Evolutionary conservation across 306 rosid species (phyloP), one percentile per base, ranked within the genome.

Genomic region (Cucurbita moschata): DNA sequence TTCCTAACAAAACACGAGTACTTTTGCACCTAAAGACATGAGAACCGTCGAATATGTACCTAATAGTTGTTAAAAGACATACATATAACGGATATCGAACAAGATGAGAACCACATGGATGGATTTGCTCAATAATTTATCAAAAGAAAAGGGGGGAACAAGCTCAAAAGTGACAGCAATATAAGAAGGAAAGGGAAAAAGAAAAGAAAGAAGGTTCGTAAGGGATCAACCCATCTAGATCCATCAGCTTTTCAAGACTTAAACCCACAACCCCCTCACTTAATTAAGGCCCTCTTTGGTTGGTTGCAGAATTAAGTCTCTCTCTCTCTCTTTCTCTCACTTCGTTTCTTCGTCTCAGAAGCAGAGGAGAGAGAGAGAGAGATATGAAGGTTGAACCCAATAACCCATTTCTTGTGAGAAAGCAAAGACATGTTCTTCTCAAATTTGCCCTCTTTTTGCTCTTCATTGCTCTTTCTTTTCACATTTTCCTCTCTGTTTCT

Each of bases 401-500:
- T 37, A 13, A 68, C 51, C 82, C 80, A 75, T 71, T 54, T 19
- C 56, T 78, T 30, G 35, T 73, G n/a, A 50, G 50, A 63, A 86
- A 82, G 40, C 79, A 47, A 7, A 78, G 46, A n/a, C 67, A 70
- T 69, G 67, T 64, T 4, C 39, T 81, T 23, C 78, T 82, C 58
- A 83, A 82, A 79, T 50, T 81, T 58, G 80, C 75, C 11, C 75
- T 80, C 43, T 81, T 76, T 8, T 73, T 86, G 19, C 65, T 86
- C 71, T 74, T 82, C 14, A 15, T 76, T 66, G 84, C 86, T 76
- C 78, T 83, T 3, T 84, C 77, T 19, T 80, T 86, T 76, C 81
- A 78, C 56, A 56, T 86, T 61, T 69, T 77, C 55, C 78, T 58
- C 44, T 76, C 84, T 7, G 71, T 83, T 82, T 76, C 87, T 8